Conservation (phyloP, 1,139 yeast species). For the Taiozyma onychis region DNA sequence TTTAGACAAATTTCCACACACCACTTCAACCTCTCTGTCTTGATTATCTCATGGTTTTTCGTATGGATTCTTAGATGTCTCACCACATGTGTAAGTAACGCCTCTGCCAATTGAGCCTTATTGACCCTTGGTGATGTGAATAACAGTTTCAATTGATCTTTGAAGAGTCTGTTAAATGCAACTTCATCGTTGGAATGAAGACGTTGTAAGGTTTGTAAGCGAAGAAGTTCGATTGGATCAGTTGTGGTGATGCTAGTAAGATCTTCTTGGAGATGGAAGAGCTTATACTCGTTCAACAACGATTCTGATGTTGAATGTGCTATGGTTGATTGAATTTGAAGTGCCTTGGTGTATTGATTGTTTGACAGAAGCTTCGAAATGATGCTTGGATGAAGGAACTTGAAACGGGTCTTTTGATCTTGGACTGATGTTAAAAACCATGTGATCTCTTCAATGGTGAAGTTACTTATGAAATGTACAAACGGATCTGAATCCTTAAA, state of each 20-base stretch:
- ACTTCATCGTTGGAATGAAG: conserved; percentile 3
- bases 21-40: conserved; percentile 8
- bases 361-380: neutral
- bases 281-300: neutral
- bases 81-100: conserved; percentile 6
- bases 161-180: conserved; percentile 2
- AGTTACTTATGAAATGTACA: neutral
- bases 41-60: neutral
- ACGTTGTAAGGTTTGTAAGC: neutral
- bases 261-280: neutral
- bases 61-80: conserved; percentile 2
- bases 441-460: neutral
- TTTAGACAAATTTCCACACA: conserved; percentile 2
- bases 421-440: neutral
- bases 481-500: neutral
- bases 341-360: neutral
- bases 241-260: neutral
- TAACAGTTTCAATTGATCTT: neutral
- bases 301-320: neutral
- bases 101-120: conserved; percentile 2
- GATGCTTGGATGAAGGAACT: neutral
- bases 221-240: neutral
- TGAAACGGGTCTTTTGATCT: neutral
- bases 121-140: conserved; percentile 4
- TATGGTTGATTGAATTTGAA: neutral